Evolutionary conservation across 306 rosid genomes (phyloP), one percentile per base, ranked within the genome.

Genomic region (Glycyrrhiza uralensis): DNA sequence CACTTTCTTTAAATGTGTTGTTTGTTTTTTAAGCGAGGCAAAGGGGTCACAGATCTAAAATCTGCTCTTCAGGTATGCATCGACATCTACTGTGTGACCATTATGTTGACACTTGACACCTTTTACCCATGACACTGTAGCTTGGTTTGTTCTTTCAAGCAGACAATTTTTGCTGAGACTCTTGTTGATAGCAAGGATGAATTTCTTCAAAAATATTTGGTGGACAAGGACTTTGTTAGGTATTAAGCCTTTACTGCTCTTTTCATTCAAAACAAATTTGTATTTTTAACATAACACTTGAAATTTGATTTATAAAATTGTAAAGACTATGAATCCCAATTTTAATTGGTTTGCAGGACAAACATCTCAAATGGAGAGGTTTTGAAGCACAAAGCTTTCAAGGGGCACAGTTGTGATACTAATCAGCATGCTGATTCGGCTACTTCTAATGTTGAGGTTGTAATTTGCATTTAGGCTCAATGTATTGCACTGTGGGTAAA

Each of bases 161-260:
- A 94, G 99, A 82, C 82, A 72, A 81, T 91, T 50, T 94, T 94
- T 50, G 99, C 89, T 13, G 89, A 80, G 85, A 94, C 99, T 59
- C 91, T 91, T 51, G 82, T 94, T 66, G 96, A 89, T 72, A 88
- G 79, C 77, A 83, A 84, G 61, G 96, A 89, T 54, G 96, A 88
- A 72, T 94, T 94, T 81, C 85, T 91, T 64, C 83, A 84, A 62
- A 88, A 86, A 6, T 86, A 81, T 83, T 82, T 83, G 11, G 42
- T 66, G 0, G 89, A 89, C 54, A 77, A 56, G 7, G 73, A 86
- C 76, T 87, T 78, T 63, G 71, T 90, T 45, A 79, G 96, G 98
- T 93, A 84, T 17, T 47, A 13, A 46, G 55, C 54, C 13, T 44
- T 69, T 2, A 11, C 58, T 44, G 17, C 6, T 57, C 44, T 47